Conservation (phyloP, 2,329 filamentous ascomycete genomes). For the Diaporthe sp. region DNA sequence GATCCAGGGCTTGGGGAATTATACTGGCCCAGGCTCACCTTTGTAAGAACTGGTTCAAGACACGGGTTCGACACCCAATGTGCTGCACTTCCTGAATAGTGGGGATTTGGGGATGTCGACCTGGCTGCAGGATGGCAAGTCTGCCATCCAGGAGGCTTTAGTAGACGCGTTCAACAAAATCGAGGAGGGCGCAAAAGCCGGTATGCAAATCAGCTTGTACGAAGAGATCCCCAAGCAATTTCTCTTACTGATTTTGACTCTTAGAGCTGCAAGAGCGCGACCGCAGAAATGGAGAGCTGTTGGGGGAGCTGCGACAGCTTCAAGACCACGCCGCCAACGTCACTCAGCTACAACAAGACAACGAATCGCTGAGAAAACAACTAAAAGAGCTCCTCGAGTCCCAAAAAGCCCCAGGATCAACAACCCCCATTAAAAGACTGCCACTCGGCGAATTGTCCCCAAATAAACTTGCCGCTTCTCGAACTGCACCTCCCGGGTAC, state of each 20-base stretch:
- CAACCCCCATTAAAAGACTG: slow-evolving; percentile 21
- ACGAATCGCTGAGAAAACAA: slow-evolving; percentile 56
- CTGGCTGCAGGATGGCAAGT: slow-evolving; percentile 57
- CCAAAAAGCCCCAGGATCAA: slow-evolving; percentile 34
- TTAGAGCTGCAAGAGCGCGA: slow-evolving; percentile 48
- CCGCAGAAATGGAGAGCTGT: slow-evolving; percentile 44
- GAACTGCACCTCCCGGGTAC: not conserved
- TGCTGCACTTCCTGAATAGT: not conserved
- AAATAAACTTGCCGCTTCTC: slow-evolving; percentile 31
- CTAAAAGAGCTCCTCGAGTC: slow-evolving; percentile 49
- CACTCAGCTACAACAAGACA: slow-evolving; percentile 58
- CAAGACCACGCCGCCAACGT: slow-evolving; percentile 50
- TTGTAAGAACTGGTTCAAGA: not conserved
- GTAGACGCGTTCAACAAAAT: slow-evolving; percentile 57
- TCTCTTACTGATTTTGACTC: slow-evolving; percentile 14
- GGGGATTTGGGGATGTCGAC: slow-evolving; percentile 51
- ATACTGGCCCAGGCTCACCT: no score
- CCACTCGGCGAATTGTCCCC: slow-evolving; percentile 40
- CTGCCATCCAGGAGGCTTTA: slow-evolving; percentile 57
- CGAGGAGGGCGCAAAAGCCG: slow-evolving; percentile 54
- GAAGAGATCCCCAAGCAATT: no score
- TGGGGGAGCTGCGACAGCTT: slow-evolving; percentile 54
- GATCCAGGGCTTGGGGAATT: not conserved
- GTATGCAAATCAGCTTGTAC: slow-evolving; percentile 44
- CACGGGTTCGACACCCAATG: not conserved